A percentile compares a stretch with the other conserved stretches of the same genome.
phyloP scores from a whole-genome alignment of 2,329 filamentous ascomycete species.

The Diplocarpon mali region DNA sequence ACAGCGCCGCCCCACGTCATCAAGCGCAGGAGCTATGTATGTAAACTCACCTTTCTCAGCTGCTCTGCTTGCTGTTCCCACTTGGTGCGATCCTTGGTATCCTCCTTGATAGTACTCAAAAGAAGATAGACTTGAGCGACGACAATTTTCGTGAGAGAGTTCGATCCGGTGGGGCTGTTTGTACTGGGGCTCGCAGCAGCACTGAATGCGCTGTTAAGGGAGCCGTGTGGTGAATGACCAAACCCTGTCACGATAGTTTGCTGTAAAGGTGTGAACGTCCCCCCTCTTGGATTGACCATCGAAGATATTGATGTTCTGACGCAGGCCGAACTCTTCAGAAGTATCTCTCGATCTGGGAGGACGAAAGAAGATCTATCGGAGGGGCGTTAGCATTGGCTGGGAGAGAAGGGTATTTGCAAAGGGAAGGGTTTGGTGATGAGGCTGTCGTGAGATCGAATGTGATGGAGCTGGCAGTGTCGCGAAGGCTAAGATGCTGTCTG shows the following conservation, averaged over 20 bases:
- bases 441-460: neutral
- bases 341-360: conserved; percentile 26
- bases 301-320: conserved; percentile 27
- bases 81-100: conserved; percentile 76
- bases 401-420: neutral
- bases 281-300: conserved; percentile 29
- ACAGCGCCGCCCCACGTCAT: conserved; percentile 3
- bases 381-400: conserved; percentile 21
- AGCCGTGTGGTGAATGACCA: conserved; percentile 28
- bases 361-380: conserved; percentile 27
- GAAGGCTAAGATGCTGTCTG: too few relatives aligned
- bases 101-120: conserved; percentile 83
- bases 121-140: conserved; percentile 92
- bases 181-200: conserved; percentile 28
- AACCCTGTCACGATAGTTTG: conserved; percentile 28
- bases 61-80: conserved; percentile 88
- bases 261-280: conserved; percentile 29
- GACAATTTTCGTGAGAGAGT: conserved; percentile 79
- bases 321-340: conserved; percentile 27
- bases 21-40: neutral
- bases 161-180: conserved; percentile 35
- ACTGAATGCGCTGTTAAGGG: conserved; percentile 37
- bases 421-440: conserved; percentile 3
- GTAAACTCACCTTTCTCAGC: conserved; percentile 66
- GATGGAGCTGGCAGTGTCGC: neutral